Evolutionary conservation across 768 basidiomycete genomes (phyloP).

Genomic region (Holtermannia corniformis): DNA sequence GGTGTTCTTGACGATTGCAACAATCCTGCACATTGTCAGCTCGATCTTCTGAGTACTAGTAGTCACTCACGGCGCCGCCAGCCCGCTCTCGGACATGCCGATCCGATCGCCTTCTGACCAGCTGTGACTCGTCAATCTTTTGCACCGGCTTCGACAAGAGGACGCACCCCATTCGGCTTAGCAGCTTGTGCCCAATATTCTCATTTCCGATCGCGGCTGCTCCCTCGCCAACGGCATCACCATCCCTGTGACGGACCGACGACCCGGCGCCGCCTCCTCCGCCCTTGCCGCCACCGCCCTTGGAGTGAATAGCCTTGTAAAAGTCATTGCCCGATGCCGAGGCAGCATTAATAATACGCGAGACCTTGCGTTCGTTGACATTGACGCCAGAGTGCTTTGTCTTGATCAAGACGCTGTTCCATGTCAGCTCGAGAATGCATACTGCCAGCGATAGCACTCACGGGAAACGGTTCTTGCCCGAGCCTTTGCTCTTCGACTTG

Average conservation of each 20-base stretch:
- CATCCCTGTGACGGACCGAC: slow-evolving; percentile 58
- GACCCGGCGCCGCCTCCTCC: slow-evolving; percentile 14
- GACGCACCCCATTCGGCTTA: slow-evolving; percentile 70
- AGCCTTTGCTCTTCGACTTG: slow-evolving; percentile 64
- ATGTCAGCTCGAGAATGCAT: not conserved
- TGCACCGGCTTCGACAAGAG: not conserved
- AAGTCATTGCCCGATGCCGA: slow-evolving; percentile 26
- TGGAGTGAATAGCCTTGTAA: slow-evolving; percentile 40
- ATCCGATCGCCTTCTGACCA: slow-evolving; percentile 77
- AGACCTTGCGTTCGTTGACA: slow-evolving; percentile 57
- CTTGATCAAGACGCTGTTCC: slow-evolving; percentile 52
- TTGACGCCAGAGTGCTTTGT: slow-evolving; percentile 52
- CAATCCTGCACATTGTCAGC: slow-evolving; percentile 43
- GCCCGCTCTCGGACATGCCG: slow-evolving; percentile 52
- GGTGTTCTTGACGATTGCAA: slow-evolving; percentile 74
- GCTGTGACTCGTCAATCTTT: slow-evolving; percentile 7
- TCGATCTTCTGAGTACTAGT: not conserved
- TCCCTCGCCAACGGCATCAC: slow-evolving; percentile 77
- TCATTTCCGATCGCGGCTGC: slow-evolving; percentile 68
- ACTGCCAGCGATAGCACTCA: slow-evolving; percentile 15
- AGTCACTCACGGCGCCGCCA: slow-evolving; percentile 53
- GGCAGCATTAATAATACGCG: slow-evolving; percentile 40
- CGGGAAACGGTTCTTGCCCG: slow-evolving; percentile 62
- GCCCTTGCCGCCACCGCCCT: slow-evolving; percentile 35
- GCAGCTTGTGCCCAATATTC: slow-evolving; percentile 79